These are phyloP conservation scores for Litchi chinensis DNA, from an alignment of 345 rosid species.

Conservation along the genomic window DNA sequence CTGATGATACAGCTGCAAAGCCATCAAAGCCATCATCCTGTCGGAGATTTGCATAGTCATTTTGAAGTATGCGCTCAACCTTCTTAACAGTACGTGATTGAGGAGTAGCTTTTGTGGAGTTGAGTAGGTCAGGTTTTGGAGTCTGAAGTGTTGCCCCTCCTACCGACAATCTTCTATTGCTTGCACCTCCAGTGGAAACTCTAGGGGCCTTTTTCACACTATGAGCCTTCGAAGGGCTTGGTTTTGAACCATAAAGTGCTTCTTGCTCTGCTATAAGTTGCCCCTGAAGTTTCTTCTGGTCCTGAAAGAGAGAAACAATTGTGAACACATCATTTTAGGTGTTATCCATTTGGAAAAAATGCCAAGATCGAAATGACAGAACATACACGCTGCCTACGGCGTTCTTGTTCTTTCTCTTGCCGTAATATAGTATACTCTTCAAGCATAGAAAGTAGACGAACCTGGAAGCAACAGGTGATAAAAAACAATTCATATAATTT, in stretches of 20 bases:
- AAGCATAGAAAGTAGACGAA: slow-evolving; percentile 86
- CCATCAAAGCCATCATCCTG: slow-evolving; percentile 48
- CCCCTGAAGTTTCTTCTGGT: slow-evolving; percentile 97
- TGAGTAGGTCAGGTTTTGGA: slow-evolving; percentile 59
- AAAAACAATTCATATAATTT: slow-evolving; percentile 17
- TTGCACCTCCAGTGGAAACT: slow-evolving; percentile 76
- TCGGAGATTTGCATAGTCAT: slow-evolving; percentile 36
- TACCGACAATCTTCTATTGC: slow-evolving; percentile 68
- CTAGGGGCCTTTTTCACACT: slow-evolving; percentile 73
- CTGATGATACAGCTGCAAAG: slow-evolving; percentile 46
- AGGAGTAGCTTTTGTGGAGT: slow-evolving; percentile 43
- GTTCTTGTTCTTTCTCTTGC: slow-evolving; percentile 97
- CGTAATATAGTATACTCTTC: slow-evolving; percentile 75
- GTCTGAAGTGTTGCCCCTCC: slow-evolving; percentile 75
- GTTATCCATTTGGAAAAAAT: background rate
- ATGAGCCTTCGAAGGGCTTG: slow-evolving; percentile 87
- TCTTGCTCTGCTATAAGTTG: slow-evolving; percentile 95
- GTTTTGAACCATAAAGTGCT: slow-evolving; percentile 90
- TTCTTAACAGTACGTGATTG: slow-evolving; percentile 56
- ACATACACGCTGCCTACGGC: slow-evolving; percentile 76
- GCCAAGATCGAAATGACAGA: background rate
- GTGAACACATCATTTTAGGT: slow-evolving; percentile 6
- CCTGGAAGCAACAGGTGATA: slow-evolving; percentile 39
- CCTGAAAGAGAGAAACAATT: slow-evolving; percentile 47
- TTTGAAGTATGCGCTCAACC: slow-evolving; percentile 46